phyloP scores from a whole-genome alignment of 768 basidiomycete genomes.

The Crepidotus variabilis region DNA sequence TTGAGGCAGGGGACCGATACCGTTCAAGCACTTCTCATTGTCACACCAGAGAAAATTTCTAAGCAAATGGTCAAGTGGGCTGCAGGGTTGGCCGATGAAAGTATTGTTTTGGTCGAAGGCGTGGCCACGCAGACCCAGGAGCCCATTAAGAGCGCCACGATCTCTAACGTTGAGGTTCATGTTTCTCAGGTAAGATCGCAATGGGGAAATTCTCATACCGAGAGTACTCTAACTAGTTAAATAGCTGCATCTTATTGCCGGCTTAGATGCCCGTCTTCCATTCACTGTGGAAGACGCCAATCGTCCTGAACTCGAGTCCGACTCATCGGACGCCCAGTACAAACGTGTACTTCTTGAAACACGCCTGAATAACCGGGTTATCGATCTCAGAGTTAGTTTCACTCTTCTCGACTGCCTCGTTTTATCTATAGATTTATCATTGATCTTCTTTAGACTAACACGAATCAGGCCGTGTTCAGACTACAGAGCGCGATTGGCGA shows the following conservation, averaged over 20 bases:
- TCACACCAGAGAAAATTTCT: constrained; percentile 73
- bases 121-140: constrained; percentile 73
- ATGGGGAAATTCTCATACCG: not conserved
- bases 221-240: not conserved
- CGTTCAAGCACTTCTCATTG: constrained; percentile 80
- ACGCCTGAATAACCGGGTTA: constrained; percentile 87
- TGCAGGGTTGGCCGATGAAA: constrained; percentile 73
- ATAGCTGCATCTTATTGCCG: constrained; percentile 80
- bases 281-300: constrained; percentile 93
- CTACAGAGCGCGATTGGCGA: constrained; percentile 86
- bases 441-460: constrained; percentile 61
- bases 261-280: constrained; percentile 75
- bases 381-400: constrained; percentile 81
- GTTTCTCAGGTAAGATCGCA: constrained; percentile 61
- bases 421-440: not conserved
- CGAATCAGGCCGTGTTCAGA: constrained; percentile 94
- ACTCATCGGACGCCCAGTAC: constrained; percentile 54
- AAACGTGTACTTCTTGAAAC: constrained; percentile 89
- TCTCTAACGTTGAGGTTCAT: constrained; percentile 85
- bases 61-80: constrained; percentile 99
- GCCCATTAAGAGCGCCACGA: constrained; percentile 87
- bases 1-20: constrained; percentile 85
- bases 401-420: not conserved
- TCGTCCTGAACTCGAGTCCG: constrained; percentile 72
- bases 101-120: constrained; percentile 89